phyloP scores from a whole-genome alignment of 306 rosid species.

The Sechiopsis laciniata region DNA sequence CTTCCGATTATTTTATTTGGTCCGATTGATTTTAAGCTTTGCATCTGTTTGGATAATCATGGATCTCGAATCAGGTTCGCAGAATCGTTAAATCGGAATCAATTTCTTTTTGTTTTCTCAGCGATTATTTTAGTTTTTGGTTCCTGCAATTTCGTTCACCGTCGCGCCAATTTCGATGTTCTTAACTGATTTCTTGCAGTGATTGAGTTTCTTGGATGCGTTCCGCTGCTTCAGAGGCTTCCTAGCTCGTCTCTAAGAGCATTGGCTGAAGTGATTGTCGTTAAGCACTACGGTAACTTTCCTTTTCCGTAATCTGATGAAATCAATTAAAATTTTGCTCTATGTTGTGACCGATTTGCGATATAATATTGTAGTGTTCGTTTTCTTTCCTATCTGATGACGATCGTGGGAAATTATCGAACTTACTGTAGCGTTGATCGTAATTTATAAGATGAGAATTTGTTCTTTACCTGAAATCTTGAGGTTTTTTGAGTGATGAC shows the following conservation, averaged over 20 bases:
- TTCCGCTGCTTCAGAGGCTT: conserved; percentile 78
- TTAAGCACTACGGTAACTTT: conserved; percentile 53
- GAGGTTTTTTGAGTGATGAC: neutral
- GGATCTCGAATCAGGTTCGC: conserved; percentile 18
- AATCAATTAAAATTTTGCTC: neutral
- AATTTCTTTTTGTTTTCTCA: neutral
- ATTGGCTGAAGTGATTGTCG: conserved; percentile 46
- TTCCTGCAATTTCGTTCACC: neutral
- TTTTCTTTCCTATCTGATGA: neutral
- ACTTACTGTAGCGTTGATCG: neutral
- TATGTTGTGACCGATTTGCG: neutral
- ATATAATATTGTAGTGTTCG: neutral
- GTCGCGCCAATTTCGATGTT: neutral
- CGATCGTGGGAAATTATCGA: neutral
- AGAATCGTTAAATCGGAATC: neutral
- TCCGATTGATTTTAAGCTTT: neutral
- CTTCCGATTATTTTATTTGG: neutral
- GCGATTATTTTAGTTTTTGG: neutral
- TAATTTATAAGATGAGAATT: neutral
- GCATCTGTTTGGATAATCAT: neutral
- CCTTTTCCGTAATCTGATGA: neutral
- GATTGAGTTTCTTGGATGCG: conserved; percentile 65
- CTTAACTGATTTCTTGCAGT: conserved; percentile 43
- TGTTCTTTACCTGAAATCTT: neutral
- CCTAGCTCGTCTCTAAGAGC: conserved; percentile 64